Conservation (phyloP, 345 rosid species). For the Melaleuca quinquenervia region DNA sequence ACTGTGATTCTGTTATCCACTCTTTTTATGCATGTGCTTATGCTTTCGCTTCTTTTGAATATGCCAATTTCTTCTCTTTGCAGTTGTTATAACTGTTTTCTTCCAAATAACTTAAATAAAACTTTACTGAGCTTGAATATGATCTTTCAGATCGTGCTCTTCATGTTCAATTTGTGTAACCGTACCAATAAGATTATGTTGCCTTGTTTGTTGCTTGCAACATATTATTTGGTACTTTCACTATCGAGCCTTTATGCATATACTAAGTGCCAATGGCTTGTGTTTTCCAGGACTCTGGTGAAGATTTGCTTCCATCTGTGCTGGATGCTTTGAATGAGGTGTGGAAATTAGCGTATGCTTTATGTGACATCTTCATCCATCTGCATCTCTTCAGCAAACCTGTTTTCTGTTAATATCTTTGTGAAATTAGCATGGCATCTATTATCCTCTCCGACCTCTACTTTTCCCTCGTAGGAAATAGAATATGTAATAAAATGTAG, state of each 20-base stretch:
- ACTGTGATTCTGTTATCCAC: neutral
- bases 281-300: conserved; percentile 63
- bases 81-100: neutral
- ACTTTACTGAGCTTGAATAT: neutral
- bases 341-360: neutral
- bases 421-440: neutral
- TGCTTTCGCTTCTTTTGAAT: neutral
- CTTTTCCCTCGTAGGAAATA: neutral
- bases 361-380: neutral
- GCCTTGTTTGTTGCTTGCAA: neutral
- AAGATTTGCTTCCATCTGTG: conserved; percentile 72
- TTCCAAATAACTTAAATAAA: neutral
- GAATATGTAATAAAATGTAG: neutral
- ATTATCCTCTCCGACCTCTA: neutral
- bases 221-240: neutral
- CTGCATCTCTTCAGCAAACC: neutral
- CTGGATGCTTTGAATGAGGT: conserved; percentile 98
- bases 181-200: neutral
- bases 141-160: neutral
- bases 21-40: neutral
- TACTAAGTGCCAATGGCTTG: conserved; percentile 9
- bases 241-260: neutral
- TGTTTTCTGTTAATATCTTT: neutral
- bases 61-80: neutral
- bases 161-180: neutral